Evolutionary conservation across 257 asterid genomes (phyloP).

Genomic region (Forsythia viridissima): DNA sequence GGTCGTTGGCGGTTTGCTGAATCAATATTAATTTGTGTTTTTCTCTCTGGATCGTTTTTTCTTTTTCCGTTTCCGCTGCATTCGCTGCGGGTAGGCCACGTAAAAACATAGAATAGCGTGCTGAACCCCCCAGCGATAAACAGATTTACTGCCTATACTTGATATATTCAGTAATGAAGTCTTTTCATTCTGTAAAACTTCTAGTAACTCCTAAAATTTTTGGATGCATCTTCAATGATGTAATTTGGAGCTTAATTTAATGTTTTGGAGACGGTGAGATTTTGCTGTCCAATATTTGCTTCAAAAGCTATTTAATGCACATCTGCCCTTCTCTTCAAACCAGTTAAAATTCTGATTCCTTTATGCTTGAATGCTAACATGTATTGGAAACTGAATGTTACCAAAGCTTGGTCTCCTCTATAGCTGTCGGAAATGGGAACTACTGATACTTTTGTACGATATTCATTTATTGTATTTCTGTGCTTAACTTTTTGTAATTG

Average conservation of each 20-base stretch:
- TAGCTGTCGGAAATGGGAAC: conserved; percentile 1
- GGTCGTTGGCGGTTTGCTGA: too few relatives aligned
- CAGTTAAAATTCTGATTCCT: conserved; percentile 7
- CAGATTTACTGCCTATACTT: neutral
- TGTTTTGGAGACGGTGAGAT: neutral
- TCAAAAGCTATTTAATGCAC: neutral
- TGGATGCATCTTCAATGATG: neutral
- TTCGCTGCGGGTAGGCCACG: neutral
- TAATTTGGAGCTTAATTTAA: neutral
- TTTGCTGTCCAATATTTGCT: neutral
- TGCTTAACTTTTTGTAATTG: conserved; percentile 7
- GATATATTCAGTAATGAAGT: neutral
- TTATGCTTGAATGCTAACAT: conserved; percentile 11
- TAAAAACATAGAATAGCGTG: neutral
- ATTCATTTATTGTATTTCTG: conserved; percentile 9
- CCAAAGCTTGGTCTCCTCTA: conserved; percentile 9
- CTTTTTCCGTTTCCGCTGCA: too few relatives aligned
- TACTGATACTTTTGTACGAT: conserved; percentile 12
- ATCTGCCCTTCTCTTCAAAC: conserved; percentile 8
- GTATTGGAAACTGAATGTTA: conserved; percentile 5
- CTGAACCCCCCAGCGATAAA: neutral
- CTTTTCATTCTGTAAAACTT: neutral
- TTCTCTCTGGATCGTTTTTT: too few relatives aligned
- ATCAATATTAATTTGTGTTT: too few relatives aligned
- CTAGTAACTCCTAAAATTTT: conserved; percentile 5